Base-by-base conservation (phyloP, 331 rosid species). In the Dryas integrifolia region DNA sequence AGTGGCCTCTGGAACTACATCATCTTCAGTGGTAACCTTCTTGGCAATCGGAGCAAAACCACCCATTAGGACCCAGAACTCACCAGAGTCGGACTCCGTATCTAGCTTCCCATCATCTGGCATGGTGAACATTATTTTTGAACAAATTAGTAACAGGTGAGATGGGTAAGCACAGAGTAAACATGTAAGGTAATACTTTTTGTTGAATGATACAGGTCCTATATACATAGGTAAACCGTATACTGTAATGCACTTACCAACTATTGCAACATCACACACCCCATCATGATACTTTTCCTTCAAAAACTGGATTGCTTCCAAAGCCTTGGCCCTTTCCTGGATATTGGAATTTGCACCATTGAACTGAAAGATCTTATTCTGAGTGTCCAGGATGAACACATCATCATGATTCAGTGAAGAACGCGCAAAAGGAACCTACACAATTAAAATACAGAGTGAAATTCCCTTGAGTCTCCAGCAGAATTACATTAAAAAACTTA, bases 31-130 rank as follows among this genome's bases (percentile, higher is more conserved):
- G 58, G 79, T 77, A 63, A 89, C 88, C 86, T 91, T 95, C 88
- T 92, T 95, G 71, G 90, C 96, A 67, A 95, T 89, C 41, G 99
- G 99, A 79, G 99, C 99, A 82, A 95, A 95, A 66, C 99, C 99
- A 74, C 99, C 99, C 75, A 95, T 86, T 81, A 95, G 92, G 76
- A 91, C 97, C 99, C 99, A 95, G 77, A 95, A 95, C 80, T 95
- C 99, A 70, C 99, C 99, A 0, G 97, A 91, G 79, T 95, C 99
- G 7, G 99, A 95, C 79, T 92, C 97, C 2, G 99, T 92, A 62
- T 91, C 97, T 71, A 95, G 80, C 88, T 95, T 95, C 64, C 99
- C 99, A 87, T 95, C 99, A 85, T 95, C 99, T 95, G 81, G 73
- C 76, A 84, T 10, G 57, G 46, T 44, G 51, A 64, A 83, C 66